These are phyloP conservation scores for Aspergillus unguis DNA, from an alignment of 2,329 filamentous ascomycete genomes.

Conservation along the genomic window DNA sequence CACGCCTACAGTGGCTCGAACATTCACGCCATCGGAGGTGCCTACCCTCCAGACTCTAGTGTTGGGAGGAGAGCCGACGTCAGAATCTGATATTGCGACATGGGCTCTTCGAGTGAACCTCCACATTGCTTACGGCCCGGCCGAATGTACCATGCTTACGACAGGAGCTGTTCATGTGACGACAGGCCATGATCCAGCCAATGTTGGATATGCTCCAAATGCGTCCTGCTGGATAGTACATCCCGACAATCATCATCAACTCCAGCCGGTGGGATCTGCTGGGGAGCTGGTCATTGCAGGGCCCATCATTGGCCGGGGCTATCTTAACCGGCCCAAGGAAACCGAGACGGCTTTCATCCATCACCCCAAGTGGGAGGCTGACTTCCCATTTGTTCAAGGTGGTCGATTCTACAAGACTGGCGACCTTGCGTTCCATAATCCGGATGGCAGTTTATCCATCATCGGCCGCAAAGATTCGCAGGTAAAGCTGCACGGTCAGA, in stretches of 20 bases:
- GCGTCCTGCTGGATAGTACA: background rate
- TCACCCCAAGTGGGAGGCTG: background rate
- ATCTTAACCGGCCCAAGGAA: slow-evolving; percentile 39
- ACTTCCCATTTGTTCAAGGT: background rate
- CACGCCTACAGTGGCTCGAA: background rate
- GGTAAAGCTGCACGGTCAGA: no score
- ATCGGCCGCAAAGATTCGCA: no score
- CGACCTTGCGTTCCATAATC: background rate
- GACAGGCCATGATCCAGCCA: background rate
- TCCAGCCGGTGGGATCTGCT: background rate
- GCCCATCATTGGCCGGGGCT: slow-evolving; percentile 22
- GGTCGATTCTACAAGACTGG: background rate
- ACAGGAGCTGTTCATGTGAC: background rate
- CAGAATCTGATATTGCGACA: background rate
- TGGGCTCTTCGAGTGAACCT: background rate
- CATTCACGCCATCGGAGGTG: background rate
- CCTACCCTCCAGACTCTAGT: background rate
- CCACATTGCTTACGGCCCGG: background rate
- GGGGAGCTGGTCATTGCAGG: background rate
- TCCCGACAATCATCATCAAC: background rate
- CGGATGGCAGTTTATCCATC: background rate
- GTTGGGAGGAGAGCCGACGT: background rate
- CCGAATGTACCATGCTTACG: background rate
- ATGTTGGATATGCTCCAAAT: background rate
- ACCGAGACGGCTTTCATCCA: background rate